These are phyloP conservation scores for Graphiopsis chlorocephala DNA, from an alignment of 2,329 filamentous ascomycete genomes.

Conservation along the genomic window DNA sequence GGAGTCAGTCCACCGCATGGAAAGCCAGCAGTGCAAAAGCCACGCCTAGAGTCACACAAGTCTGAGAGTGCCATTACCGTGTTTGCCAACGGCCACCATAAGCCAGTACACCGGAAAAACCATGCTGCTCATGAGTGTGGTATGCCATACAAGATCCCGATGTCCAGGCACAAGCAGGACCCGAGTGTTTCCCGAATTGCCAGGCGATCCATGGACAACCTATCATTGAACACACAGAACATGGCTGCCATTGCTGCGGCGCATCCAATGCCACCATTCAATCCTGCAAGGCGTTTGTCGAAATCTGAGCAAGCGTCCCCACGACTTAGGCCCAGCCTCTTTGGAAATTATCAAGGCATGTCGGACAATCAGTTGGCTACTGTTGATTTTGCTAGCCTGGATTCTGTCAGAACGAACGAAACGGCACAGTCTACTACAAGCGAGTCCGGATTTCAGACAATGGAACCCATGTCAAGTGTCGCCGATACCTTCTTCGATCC, in stretches of 20 bases:
- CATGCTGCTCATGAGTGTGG: constrained; percentile 62
- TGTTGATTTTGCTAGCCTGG: constrained; percentile 29
- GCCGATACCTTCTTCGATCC: constrained; percentile 30
- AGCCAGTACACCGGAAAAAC: constrained; percentile 63
- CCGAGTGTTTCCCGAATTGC: constrained; percentile 42
- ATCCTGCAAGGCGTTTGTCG: constrained; percentile 24
- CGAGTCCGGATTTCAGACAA: constrained; percentile 23
- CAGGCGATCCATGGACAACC: constrained; percentile 53
- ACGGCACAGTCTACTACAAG: constrained; percentile 25
- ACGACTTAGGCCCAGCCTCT: constrained; percentile 20
- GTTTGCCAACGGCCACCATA: constrained; percentile 63
- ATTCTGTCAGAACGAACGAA: constrained; percentile 25
- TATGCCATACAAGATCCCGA: constrained; percentile 62
- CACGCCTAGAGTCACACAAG: constrained; percentile 55
- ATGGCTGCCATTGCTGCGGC: not conserved
- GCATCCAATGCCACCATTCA: constrained; percentile 2
- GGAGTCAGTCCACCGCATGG: constrained; percentile 31
- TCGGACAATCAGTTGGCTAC: constrained; percentile 21
- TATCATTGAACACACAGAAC: constrained; percentile 36
- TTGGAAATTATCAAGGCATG: constrained; percentile 19
- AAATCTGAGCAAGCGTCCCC: constrained; percentile 35
- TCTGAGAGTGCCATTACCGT: constrained; percentile 60
- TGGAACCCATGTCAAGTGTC: constrained; percentile 29
- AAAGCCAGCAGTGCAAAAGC: constrained; percentile 50
- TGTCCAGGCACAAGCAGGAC: constrained; percentile 52